Conservation (phyloP, 2,329 filamentous ascomycete genomes). For the Aspergillus fumigatus region DNA sequence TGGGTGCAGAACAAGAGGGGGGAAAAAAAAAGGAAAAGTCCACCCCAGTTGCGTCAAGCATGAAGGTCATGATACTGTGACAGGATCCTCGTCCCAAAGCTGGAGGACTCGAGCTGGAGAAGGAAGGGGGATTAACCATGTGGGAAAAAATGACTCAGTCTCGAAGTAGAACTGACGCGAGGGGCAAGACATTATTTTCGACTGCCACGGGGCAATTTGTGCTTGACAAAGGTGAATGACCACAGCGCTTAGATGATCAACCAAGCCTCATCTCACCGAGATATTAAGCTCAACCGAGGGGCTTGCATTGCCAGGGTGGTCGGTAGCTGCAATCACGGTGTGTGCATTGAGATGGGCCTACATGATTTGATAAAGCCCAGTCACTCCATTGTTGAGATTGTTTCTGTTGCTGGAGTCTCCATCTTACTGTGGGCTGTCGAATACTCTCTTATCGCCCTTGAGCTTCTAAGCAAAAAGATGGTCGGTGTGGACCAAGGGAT, state of each 20-base stretch:
- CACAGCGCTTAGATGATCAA: too few relatives aligned
- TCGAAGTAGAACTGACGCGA: neutral
- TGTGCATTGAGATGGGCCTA: neutral
- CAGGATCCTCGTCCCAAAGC: neutral
- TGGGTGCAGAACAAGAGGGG: neutral
- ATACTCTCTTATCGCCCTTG: neutral
- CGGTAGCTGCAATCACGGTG: neutral
- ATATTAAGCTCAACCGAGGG: neutral
- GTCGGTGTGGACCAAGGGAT: neutral
- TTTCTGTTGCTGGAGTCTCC: neutral
- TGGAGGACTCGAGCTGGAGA: neutral
- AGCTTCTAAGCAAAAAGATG: neutral
- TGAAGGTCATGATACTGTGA: neutral
- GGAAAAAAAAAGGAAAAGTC: neutral
- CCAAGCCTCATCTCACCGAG: neutral
- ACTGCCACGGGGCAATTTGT: neutral
- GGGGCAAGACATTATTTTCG: conserved; percentile 2
- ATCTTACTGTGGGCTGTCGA: neutral
- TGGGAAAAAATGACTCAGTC: neutral
- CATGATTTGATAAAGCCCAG: neutral
- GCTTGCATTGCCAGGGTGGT: neutral
- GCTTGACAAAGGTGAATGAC: neutral
- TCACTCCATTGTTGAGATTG: neutral
- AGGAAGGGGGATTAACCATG: neutral
- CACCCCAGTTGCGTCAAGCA: neutral